Conservation (phyloP, 2,329 filamentous ascomycete genomes). For the Bertia moriformis region DNA sequence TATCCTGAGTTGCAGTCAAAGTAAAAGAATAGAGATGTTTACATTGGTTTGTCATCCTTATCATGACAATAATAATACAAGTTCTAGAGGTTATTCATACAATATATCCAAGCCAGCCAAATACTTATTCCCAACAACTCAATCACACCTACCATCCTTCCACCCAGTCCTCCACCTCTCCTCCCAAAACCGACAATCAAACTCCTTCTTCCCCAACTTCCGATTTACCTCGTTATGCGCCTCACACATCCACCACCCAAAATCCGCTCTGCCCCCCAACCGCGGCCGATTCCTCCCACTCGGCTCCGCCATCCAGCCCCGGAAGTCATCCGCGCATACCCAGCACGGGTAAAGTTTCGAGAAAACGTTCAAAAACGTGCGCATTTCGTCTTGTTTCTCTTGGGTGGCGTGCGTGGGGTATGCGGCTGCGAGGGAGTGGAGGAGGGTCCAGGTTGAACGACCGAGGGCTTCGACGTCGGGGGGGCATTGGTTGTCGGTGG, state of each 20-base stretch:
- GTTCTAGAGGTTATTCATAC: too few relatives aligned
- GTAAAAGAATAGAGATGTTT: too few relatives aligned
- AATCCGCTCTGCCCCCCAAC: constrained; percentile 46
- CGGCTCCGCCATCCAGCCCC: constrained; percentile 53
- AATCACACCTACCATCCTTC: constrained; percentile 53
- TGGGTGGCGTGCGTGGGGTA: constrained; percentile 62
- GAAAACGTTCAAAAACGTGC: constrained; percentile 66
- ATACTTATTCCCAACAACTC: too few relatives aligned
- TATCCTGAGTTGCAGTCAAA: too few relatives aligned
- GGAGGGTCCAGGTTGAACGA: constrained; percentile 78
- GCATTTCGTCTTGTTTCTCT: constrained; percentile 61
- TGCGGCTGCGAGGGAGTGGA: constrained; percentile 78
- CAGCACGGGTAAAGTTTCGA: constrained; percentile 87
- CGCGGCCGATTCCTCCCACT: constrained; percentile 39
- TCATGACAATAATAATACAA: too few relatives aligned
- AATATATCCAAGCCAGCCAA: too few relatives aligned
- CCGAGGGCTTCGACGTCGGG: constrained; percentile 80
- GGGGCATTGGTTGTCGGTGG: constrained; percentile 55
- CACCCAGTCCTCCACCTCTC: constrained; percentile 90
- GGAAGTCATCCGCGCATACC: constrained; percentile 88
- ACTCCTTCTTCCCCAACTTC: constrained; percentile 79
- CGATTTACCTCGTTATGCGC: constrained; percentile 77
- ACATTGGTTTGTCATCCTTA: too few relatives aligned
- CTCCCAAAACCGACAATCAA: constrained; percentile 84
- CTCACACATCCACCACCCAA: constrained; percentile 71